phyloP scores from a whole-genome alignment of 805 yeast genomes.

The Metschnikowia corniflorae region DNA sequence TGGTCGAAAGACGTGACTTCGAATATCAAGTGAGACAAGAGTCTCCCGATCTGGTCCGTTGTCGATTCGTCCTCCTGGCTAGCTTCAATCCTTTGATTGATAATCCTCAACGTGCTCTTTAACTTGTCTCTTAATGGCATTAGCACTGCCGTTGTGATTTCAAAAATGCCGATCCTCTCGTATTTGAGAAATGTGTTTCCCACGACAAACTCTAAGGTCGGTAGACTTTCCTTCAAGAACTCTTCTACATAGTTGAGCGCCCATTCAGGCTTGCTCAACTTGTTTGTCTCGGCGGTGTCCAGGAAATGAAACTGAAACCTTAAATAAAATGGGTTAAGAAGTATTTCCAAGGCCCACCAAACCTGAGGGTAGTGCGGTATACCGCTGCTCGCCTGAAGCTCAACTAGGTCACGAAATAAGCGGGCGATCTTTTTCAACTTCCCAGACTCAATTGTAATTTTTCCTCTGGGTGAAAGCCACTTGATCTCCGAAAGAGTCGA shows the following conservation, averaged over 20 bases:
- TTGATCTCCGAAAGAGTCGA: slow-evolving; percentile 16
- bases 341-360: slow-evolving; percentile 49
- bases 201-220: slow-evolving; percentile 38
- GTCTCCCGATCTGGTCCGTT: slow-evolving; percentile 39
- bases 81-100: slow-evolving; percentile 23
- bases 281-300: slow-evolving; percentile 53
- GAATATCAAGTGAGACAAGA: slow-evolving; percentile 55
- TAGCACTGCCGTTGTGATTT: slow-evolving; percentile 44
- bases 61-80: slow-evolving; percentile 16
- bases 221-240: slow-evolving; percentile 38
- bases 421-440: slow-evolving; percentile 9
- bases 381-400: slow-evolving; percentile 30
- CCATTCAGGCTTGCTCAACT: slow-evolving; percentile 71
- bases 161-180: slow-evolving; percentile 31
- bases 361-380: slow-evolving; percentile 32
- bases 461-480: slow-evolving; percentile 24
- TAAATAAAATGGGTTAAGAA: slow-evolving; percentile 43
- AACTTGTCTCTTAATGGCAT: slow-evolving; percentile 47
- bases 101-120: slow-evolving; percentile 18
- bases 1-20: slow-evolving; percentile 60
- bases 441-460: slow-evolving; percentile 12
- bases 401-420: slow-evolving; percentile 19
- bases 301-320: slow-evolving; percentile 63
- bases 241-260: slow-evolving; percentile 49
- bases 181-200: slow-evolving; percentile 27